Base-by-base conservation (phyloP, 345 rosid species). In the Boechera stricta region DNA sequence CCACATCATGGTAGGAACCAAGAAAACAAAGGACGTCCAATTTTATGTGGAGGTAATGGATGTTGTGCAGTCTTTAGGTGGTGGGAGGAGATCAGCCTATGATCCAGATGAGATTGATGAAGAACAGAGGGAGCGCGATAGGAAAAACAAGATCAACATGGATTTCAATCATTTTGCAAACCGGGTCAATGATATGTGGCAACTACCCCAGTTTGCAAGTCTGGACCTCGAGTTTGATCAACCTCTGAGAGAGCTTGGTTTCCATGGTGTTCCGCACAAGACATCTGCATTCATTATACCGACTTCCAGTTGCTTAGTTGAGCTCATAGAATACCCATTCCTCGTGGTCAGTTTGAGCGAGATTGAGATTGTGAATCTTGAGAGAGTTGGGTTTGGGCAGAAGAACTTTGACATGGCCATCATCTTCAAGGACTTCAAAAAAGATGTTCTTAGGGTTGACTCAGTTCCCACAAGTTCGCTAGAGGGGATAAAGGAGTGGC, bases 151-250 rank as follows among this genome's bases (percentile, higher is more conserved):
- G 81, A 88, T 89, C 78, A 91, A 92, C 78, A 85, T 84, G 91
- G 99, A 91, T 59, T 95, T 91, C 58, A 88, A 87, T 74, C 87
- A 75, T 83, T 95, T 92, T 79, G 98, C 88, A 64, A 92, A 83
- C 76, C 82, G 94, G 71, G 92, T 89, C 33, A 95, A 91, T 51
- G 99, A 89, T 65, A 75, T 90, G 39, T 94, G 98, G 98, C 85
- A 88, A 31, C 98, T 90, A 69, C 90, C 95, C 5, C 96, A 92
- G 73, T 89, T 92, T 73, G 85, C 74, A 42, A 86, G 80, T 35
- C 80, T 90, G 62, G 99, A 92, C 80, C 97, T 95, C 21, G 98
- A 95, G 83, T 95, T 95, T 82, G 99, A 95, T 82, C 99, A 92
- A 76, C 98, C 98, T 41, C 66, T 88, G 69, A 87, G 97, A 78